These are phyloP conservation scores for Ceratobasidium sp. DNA, from an alignment of 1,284 basidiomycete species.

Conservation along the genomic window DNA sequence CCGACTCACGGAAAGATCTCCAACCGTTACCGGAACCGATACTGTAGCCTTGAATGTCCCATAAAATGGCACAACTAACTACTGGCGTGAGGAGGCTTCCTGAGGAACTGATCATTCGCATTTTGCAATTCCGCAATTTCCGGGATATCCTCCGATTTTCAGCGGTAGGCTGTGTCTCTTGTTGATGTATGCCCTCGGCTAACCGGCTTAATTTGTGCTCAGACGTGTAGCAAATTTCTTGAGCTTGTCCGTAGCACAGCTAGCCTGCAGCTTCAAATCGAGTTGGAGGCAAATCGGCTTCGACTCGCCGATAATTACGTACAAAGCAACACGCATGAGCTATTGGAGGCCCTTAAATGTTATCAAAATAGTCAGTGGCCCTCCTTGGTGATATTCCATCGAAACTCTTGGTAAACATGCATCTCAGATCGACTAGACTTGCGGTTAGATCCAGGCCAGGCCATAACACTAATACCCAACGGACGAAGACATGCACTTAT, in stretches of 20 bases:
- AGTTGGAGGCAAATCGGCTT: constrained; percentile 3
- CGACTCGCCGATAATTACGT: background rate
- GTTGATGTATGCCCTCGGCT: background rate
- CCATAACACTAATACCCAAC: background rate
- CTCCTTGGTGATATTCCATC: background rate
- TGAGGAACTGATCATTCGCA: background rate
- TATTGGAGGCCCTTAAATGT: background rate
- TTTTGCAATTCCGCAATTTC: background rate
- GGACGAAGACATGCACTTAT: background rate
- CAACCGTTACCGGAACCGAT: too few species aligned
- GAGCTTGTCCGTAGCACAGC: background rate
- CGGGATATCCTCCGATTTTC: constrained; percentile 7
- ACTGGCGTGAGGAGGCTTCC: background rate
- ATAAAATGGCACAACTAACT: background rate
- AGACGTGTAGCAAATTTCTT: background rate
- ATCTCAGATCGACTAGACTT: constrained; percentile 8
- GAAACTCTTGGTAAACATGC: background rate
- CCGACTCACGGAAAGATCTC: background rate
- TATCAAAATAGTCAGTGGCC: background rate
- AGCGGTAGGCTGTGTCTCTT: background rate
- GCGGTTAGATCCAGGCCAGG: background rate
- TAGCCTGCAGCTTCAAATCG: constrained; percentile 6
- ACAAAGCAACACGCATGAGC: background rate
- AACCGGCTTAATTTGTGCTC: too few species aligned
- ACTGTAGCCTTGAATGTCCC: too few species aligned